Evolutionary conservation across 495 filamentous ascomycete genomes (phyloP).

Genomic region (Monascus purpureus): DNA sequence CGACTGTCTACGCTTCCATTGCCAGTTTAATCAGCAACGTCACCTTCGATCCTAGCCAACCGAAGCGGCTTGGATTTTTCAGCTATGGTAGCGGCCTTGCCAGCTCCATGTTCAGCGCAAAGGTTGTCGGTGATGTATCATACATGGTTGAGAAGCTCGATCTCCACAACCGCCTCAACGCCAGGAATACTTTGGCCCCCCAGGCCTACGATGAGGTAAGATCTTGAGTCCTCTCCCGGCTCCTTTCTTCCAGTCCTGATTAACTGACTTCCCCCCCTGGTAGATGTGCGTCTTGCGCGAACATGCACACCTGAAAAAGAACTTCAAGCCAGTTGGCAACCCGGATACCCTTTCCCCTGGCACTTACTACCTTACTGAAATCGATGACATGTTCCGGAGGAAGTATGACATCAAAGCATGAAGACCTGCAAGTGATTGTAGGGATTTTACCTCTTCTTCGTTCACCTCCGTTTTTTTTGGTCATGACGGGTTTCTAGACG

Average conservation of each 20-base stretch:
- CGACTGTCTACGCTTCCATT: conserved; percentile 81
- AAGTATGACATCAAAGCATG: conserved; percentile 80
- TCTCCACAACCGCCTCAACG: conserved; percentile 60
- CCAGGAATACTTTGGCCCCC: conserved; percentile 58
- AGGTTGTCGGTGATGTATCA: conserved; percentile 63
- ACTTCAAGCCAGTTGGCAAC: conserved; percentile 66
- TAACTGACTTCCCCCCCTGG: conserved; percentile 2
- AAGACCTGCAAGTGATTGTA: conserved; percentile 9
- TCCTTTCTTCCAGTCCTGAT: background rate
- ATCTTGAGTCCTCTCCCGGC: conserved; percentile 1
- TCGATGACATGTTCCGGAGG: conserved; percentile 94
- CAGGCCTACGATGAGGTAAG: conserved; percentile 77
- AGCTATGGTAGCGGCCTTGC: conserved; percentile 92
- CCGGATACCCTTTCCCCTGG: conserved; percentile 61
- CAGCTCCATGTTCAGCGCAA: conserved; percentile 77
- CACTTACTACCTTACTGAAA: conserved; percentile 77
- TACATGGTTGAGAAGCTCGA: conserved; percentile 66
- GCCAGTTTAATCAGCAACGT: conserved; percentile 63
- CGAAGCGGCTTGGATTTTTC: conserved; percentile 86
- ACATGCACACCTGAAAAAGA: conserved; percentile 86
- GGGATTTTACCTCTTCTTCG: conserved; percentile 6
- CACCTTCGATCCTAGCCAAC: conserved; percentile 51
- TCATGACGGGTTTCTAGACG: too few species aligned
- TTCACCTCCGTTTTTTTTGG: conserved; percentile 17
- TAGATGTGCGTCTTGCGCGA: conserved; percentile 90